Conservation (phyloP, 2,329 filamentous ascomycete genomes). For the Exophiala lecanii-corni region DNA sequence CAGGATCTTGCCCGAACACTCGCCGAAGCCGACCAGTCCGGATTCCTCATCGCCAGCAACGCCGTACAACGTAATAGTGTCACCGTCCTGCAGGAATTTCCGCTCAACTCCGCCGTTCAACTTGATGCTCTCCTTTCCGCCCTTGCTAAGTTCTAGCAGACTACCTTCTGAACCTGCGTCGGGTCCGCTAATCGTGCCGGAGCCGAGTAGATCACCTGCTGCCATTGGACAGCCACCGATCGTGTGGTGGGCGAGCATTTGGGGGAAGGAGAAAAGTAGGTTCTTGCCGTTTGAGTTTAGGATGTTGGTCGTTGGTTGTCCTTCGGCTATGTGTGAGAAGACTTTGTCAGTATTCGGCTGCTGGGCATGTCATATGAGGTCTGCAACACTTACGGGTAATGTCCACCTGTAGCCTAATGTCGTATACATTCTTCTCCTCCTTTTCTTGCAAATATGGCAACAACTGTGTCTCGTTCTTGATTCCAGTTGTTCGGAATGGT, state of each 20-base stretch:
- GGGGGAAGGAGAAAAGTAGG: conserved; percentile 75
- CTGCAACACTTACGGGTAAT: conserved; percentile 47
- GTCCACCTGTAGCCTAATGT: conserved; percentile 66
- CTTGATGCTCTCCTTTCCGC: conserved; percentile 61
- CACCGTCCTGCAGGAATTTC: conserved; percentile 69
- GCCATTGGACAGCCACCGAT: conserved; percentile 71
- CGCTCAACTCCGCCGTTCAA: conserved; percentile 63
- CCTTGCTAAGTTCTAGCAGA: conserved; percentile 66
- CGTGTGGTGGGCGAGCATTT: conserved; percentile 77
- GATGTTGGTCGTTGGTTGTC: conserved; percentile 54
- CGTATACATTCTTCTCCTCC: conserved; percentile 55
- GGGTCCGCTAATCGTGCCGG: conserved; percentile 70
- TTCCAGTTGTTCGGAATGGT: conserved; percentile 55
- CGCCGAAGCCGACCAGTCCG: conserved; percentile 70
- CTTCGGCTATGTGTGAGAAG: conserved; percentile 29
- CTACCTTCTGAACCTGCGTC: conserved; percentile 59
- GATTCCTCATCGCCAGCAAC: conserved; percentile 59
- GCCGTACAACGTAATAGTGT: conserved; percentile 63
- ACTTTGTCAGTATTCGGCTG: conserved; percentile 5
- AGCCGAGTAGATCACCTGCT: conserved; percentile 70
- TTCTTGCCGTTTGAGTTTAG: conserved; percentile 59
- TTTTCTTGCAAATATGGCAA: conserved; percentile 63
- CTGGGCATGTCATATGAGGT: neutral
- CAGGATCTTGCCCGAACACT: conserved; percentile 62
- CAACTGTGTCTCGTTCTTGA: conserved; percentile 52